Evolutionary conservation across 192 early-diverging fungal genomes (phyloP).

Genomic region (Backusella tarrabulga): DNA sequence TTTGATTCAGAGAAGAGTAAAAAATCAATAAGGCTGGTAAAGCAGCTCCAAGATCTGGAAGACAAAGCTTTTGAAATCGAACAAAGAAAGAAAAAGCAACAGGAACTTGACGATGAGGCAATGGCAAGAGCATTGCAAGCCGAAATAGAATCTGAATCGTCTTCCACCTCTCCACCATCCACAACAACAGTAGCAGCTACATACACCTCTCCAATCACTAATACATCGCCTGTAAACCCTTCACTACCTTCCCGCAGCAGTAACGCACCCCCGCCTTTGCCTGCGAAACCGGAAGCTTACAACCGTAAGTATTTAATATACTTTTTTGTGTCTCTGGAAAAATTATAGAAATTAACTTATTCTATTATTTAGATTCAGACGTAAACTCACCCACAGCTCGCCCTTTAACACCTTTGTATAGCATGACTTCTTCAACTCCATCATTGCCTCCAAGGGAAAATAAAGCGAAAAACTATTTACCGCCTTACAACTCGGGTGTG

Average conservation of each 20-base stretch:
- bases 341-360: neutral
- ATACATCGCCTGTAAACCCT: neutral
- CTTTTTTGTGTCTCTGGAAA: neutral
- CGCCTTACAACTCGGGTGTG: neutral
- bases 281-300: slow-evolving; percentile 7
- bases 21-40: slow-evolving; percentile 14
- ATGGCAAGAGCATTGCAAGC: slow-evolving; percentile 13
- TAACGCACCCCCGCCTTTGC: slow-evolving; percentile 7
- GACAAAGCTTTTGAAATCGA: slow-evolving; percentile 6
- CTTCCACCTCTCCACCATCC: neutral
- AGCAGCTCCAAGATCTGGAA: slow-evolving; percentile 2
- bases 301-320: slow-evolving; percentile 1
- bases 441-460: neutral
- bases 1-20: slow-evolving; percentile 7
- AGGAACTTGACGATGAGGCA: slow-evolving; percentile 13
- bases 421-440: neutral
- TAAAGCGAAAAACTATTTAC: neutral
- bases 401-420: neutral
- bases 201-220: neutral
- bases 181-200: neutral
- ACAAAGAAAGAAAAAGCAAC: neutral
- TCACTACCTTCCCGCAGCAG: neutral
- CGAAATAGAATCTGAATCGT: neutral
- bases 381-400: neutral
- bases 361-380: slow-evolving; percentile 4